phyloP scores from a whole-genome alignment of 2,329 filamentous ascomycete species.

The Aspergillus tanneri region DNA sequence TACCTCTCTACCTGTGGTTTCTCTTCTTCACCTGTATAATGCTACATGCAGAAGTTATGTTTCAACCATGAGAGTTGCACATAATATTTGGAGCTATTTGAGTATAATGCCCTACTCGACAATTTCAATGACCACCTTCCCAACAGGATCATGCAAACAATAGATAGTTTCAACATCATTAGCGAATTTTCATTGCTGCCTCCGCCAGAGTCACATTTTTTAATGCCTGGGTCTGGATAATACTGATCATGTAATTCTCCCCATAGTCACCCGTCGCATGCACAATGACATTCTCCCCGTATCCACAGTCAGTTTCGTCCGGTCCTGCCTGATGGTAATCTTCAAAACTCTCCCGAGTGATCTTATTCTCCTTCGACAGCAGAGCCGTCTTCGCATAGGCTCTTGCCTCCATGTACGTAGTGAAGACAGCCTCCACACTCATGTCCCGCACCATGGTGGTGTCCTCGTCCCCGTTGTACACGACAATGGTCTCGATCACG shows the following conservation, averaged over 20 bases:
- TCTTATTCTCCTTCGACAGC: slow-evolving; percentile 18
- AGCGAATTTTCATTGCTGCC: slow-evolving; percentile 17
- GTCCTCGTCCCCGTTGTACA: slow-evolving; percentile 23
- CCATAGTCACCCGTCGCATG: slow-evolving; percentile 27
- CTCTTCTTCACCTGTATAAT: too few species aligned
- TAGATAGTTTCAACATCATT: too few species aligned
- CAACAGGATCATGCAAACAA: too few species aligned
- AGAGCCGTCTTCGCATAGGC: slow-evolving; percentile 23
- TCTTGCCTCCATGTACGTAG: slow-evolving; percentile 25
- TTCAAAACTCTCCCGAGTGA: slow-evolving; percentile 27
- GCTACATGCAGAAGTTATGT: too few species aligned
- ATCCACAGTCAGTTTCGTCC: slow-evolving; percentile 28
- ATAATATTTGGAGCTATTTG: too few species aligned
- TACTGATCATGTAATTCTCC: slow-evolving; percentile 29
- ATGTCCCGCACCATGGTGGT: slow-evolving; percentile 15
- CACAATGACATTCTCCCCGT: slow-evolving; percentile 33
- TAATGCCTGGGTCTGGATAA: slow-evolving; percentile 28
- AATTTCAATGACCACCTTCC: too few species aligned
- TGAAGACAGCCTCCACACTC: slow-evolving; percentile 26
- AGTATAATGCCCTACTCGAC: too few species aligned
- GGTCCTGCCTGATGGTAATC: slow-evolving; percentile 27
- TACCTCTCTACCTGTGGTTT: too few species aligned
- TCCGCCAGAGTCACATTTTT: slow-evolving; percentile 27
- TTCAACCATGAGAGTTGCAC: too few species aligned
- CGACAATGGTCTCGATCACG: slow-evolving; percentile 26